phyloP scores from a whole-genome alignment of 2,329 filamentous ascomycete species.

The Stagonosporopsis vannaccii region DNA sequence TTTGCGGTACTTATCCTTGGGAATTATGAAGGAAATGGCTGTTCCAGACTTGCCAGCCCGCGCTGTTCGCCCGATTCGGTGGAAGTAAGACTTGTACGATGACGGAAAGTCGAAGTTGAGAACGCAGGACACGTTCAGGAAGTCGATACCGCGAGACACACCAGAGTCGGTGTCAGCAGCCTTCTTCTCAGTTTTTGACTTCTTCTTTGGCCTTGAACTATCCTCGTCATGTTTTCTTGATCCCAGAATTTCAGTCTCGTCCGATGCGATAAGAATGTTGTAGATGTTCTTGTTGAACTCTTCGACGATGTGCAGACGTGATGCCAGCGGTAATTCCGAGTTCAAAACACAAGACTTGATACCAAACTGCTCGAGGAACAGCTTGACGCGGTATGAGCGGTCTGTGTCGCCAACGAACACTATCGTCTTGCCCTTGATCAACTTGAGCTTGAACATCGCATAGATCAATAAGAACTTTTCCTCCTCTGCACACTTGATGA shows the following conservation, averaged over 20 bases:
- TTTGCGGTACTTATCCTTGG: slow-evolving; percentile 81
- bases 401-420: slow-evolving; percentile 88
- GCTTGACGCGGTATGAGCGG: slow-evolving; percentile 86
- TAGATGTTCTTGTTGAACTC: slow-evolving; percentile 98
- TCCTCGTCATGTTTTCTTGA: slow-evolving; percentile 49
- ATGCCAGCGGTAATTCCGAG: slow-evolving; percentile 92
- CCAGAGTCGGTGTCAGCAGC: slow-evolving; percentile 87
- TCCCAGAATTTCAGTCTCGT: slow-evolving; percentile 85
- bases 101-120: slow-evolving; percentile 96
- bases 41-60: slow-evolving; percentile 91
- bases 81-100: slow-evolving; percentile 91
- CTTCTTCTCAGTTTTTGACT: slow-evolving; percentile 63
- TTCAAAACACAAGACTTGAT: slow-evolving; percentile 94
- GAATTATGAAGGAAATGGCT: slow-evolving; percentile 93
- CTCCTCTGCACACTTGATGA: slow-evolving; percentile 92
- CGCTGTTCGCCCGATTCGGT: slow-evolving; percentile 92
- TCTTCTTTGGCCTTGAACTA: slow-evolving; percentile 55
- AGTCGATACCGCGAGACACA: slow-evolving; percentile 95
- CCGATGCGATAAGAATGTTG: slow-evolving; percentile 96
- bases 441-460: slow-evolving; percentile 91
- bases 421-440: slow-evolving; percentile 91
- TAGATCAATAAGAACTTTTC: slow-evolving; percentile 95
- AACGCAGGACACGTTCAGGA: slow-evolving; percentile 82
- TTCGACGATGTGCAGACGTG: slow-evolving; percentile 90
- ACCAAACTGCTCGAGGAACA: slow-evolving; percentile 96